Base-by-base conservation (phyloP, 1,284 basidiomycete species). In the Ustilago xerochloae region DNA sequence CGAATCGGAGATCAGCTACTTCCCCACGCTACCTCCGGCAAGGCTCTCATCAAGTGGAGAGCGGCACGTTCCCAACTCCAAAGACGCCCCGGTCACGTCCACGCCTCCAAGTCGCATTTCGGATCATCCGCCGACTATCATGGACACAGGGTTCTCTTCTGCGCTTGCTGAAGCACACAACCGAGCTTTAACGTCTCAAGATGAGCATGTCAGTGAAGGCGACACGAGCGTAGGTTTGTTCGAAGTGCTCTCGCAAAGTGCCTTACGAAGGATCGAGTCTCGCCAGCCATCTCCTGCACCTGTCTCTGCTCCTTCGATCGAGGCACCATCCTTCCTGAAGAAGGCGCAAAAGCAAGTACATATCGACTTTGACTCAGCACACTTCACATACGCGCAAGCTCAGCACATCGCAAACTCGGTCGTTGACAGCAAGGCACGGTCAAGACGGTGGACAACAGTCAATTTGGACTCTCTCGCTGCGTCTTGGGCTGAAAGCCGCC, bases 1-100 rank as follows among this genome's bases (percentile, higher is more conserved):
- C 36, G 66, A 63, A 20, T 63, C 66, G 33, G 66, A 69, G 48
- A 69, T 69, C 41, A 69, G 56, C 56, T 63, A 48, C 56, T 69
- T 69, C 46, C 66, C 66, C 30, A 69, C 66, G 41, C 61, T 69
- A 4, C 55, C 30, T 28, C 66, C 56, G 9, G n/a, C 32, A 4
- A 49, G 45, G 3, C 48, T 39, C 6, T 29, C 33, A 9, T 28
- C 22, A 5, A 43, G 13, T 18, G 29, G 16, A 10, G 24, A 22
- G 43, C 63, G n/a, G n/a, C n/a, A 38, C 16, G 43, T 16, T 12
- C 16, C 16, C 38, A 52, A 28, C 26, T 18, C 41, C 10, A 24
- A 43, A 12, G 22, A 35, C 9, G 15, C 3, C 24, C 36, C 29
- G 20, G 30, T 28, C 7, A 22, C 12, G 2, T 39, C n/a, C 10